Evolutionary conservation across 495 filamentous ascomycete species (phyloP).

Genomic region (Daldinia grandis): DNA sequence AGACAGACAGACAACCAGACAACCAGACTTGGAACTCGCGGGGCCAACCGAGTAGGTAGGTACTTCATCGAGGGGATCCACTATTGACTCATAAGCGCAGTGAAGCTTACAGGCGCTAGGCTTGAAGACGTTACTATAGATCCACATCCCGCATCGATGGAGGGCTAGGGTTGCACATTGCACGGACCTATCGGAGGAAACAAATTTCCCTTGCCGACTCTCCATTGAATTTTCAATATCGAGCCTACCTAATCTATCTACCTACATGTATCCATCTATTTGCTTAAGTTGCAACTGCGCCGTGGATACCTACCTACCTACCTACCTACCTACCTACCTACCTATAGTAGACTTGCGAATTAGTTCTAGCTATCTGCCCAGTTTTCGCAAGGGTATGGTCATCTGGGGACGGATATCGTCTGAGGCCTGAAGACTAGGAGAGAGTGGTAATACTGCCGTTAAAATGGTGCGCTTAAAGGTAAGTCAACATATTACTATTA

Average conservation of each 20-base stretch:
- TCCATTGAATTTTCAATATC: slow-evolving; percentile 38
- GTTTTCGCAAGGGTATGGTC: not conserved
- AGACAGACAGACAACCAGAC: not conserved
- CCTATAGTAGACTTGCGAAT: not conserved
- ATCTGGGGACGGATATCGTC: not conserved
- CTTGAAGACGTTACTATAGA: not conserved
- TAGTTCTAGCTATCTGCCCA: not conserved
- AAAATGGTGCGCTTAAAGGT: slow-evolving; percentile 45
- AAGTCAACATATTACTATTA: slow-evolving; percentile 6
- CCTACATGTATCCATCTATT: not conserved
- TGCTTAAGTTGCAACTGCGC: slow-evolving; percentile 7
- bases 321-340: too few species aligned
- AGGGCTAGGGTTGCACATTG: not conserved
- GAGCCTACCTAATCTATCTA: not conserved
- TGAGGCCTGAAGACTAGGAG: not conserved
- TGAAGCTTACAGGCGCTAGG: not conserved
- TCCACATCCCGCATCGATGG: not conserved
- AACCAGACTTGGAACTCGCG: too few species aligned
- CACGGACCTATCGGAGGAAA: slow-evolving; percentile 32
- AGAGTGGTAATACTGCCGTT: not conserved
- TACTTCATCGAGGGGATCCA: slow-evolving; percentile 2
- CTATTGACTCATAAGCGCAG: slow-evolving; percentile 8
- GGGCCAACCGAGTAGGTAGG: not conserved
- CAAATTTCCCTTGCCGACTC: slow-evolving; percentile 44
- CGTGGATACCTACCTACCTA: too few species aligned